These are phyloP conservation scores for Solanum raphanifolium DNA, from an alignment of 257 asterid species.

Conservation along the genomic window DNA sequence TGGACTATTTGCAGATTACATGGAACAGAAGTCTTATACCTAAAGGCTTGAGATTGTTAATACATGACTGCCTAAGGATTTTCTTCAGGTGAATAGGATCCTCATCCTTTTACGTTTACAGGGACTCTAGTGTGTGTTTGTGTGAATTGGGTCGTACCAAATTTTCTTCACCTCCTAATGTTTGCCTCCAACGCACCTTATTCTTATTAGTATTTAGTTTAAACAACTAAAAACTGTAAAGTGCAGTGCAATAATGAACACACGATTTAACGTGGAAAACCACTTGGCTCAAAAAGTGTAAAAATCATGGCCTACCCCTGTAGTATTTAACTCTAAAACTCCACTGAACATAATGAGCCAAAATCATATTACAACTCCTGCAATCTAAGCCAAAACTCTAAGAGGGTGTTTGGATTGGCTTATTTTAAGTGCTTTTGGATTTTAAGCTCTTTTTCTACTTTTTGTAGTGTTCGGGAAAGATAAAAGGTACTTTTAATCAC, in stretches of 20 bases:
- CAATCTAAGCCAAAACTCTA: not conserved
- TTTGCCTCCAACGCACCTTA: not conserved
- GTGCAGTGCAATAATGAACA: not conserved
- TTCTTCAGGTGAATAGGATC: not conserved
- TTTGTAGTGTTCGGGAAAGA: not conserved
- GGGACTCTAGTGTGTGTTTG: not conserved
- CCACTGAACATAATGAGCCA: not conserved
- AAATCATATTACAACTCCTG: not conserved
- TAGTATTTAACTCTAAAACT: not conserved
- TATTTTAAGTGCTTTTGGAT: not conserved
- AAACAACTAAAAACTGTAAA: not conserved
- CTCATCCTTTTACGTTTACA: not conserved
- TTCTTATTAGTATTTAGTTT: not conserved
- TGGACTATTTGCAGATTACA: not conserved
- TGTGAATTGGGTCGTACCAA: not conserved
- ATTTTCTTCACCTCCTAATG: not conserved
- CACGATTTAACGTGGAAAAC: not conserved
- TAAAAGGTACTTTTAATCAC: not conserved
- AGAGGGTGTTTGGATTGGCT: not conserved
- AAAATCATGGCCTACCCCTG: not conserved
- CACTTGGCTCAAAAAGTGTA: not conserved
- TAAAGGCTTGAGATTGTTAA: not conserved
- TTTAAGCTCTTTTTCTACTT: not conserved
- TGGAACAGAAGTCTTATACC: not conserved
- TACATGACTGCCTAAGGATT: not conserved